phyloP scores from a whole-genome alignment of 1,139 yeast genomes.

The Yamadazyma jaroonii region DNA sequence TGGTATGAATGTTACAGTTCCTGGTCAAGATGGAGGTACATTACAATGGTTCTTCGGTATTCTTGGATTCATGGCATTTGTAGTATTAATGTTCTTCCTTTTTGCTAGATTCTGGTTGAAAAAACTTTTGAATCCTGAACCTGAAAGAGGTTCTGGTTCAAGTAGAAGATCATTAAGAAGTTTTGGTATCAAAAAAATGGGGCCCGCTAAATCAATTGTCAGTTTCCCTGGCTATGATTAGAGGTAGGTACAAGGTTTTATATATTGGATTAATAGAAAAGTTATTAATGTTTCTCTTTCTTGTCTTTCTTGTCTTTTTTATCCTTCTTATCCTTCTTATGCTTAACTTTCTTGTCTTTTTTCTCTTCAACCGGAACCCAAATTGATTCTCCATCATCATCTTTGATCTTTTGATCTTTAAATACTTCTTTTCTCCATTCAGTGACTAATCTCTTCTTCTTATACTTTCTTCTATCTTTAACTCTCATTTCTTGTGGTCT shows the following conservation, averaged over 20 bases:
- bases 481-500: constrained; percentile 69
- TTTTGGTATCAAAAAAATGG: constrained; percentile 37
- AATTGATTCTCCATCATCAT: constrained; percentile 34
- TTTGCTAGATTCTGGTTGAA: constrained; percentile 39
- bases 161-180: constrained; percentile 41
- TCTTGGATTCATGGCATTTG: constrained; percentile 33
- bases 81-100: constrained; percentile 28
- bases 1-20: constrained; percentile 93
- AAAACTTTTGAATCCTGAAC: constrained; percentile 16
- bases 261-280: background rate
- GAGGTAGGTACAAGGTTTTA: constrained; percentile 5
- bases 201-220: constrained; percentile 36
- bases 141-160: constrained; percentile 13
- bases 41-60: constrained; percentile 37
- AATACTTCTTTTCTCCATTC: constrained; percentile 91
- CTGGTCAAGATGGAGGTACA: constrained; percentile 52
- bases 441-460: constrained; percentile 69
- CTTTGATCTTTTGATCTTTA: constrained; percentile 51
- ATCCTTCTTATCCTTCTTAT: constrained; percentile 1
- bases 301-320: constrained; percentile 1
- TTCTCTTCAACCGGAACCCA: constrained; percentile 30
- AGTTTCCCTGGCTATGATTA: constrained; percentile 42
- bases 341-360: constrained; percentile 9
- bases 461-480: constrained; percentile 80
- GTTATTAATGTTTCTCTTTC: constrained; percentile 1